These are phyloP conservation scores for Kalanchoe fedtschenkoi DNA, from an alignment of 164 flowering plant species.

Conservation along the genomic window DNA sequence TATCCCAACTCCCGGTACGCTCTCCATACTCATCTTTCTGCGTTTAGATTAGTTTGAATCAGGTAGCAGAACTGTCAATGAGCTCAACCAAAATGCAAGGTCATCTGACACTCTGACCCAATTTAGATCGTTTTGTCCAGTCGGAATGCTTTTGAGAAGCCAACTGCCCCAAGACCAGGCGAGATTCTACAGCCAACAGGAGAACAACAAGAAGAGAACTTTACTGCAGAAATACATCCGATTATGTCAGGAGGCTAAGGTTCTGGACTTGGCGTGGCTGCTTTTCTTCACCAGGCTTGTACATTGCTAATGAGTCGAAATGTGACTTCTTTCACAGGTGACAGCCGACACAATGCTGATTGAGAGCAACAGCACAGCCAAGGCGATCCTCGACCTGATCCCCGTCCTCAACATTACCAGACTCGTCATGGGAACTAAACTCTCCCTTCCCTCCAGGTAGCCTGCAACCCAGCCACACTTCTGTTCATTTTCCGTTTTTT, in stretches of 20 bases:
- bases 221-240: slow-evolving; percentile 58
- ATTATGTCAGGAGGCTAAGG: slow-evolving; percentile 58
- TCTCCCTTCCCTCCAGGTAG: slow-evolving; percentile 39
- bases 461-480: background rate
- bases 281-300: background rate
- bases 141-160: slow-evolving; percentile 61
- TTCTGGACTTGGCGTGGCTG: background rate
- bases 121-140: slow-evolving; percentile 22
- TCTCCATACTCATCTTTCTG: background rate
- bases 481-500: background rate
- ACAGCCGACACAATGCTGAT: slow-evolving; percentile 69
- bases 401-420: slow-evolving; percentile 55
- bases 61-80: background rate
- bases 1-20: slow-evolving; percentile 68
- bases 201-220: slow-evolving; percentile 45
- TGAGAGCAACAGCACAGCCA: slow-evolving; percentile 44
- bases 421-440: slow-evolving; percentile 65
- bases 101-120: background rate
- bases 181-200: slow-evolving; percentile 43
- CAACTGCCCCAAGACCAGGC: slow-evolving; percentile 50
- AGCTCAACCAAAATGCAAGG: background rate
- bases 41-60: background rate
- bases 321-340: slow-evolving; percentile 31
- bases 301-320: background rate
- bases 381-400: slow-evolving; percentile 71